A percentile compares a stretch with the other conserved stretches of the same genome.
Evolutionary conservation across 179 eudicot genomes (phyloP).

Genomic region (Silene coronaria): DNA sequence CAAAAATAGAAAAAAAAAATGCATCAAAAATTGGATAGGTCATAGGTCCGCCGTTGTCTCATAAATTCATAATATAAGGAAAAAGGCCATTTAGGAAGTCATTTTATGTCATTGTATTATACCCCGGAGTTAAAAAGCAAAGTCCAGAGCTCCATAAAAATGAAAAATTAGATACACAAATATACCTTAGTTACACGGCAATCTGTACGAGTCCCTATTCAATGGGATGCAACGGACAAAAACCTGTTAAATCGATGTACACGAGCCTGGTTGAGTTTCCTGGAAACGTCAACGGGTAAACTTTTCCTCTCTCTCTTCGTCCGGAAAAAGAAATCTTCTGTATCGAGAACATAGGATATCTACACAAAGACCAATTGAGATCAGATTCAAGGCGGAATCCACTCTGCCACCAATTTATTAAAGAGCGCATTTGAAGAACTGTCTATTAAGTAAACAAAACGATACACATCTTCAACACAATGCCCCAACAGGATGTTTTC

Average conservation of each 20-base stretch:
- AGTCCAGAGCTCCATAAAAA: neutral
- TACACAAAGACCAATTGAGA: constrained; percentile 28
- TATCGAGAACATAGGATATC: constrained; percentile 87
- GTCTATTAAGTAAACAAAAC: neutral
- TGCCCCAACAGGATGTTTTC: no score
- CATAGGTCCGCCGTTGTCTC: no score
- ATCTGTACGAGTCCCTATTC: constrained; percentile 7
- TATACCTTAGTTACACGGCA: constrained; percentile 22
- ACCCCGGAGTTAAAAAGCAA: neutral
- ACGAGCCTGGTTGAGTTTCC: constrained; percentile 31
- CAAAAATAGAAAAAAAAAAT: no score
- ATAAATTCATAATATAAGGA: neutral
- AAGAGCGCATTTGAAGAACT: neutral
- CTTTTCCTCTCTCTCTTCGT: constrained; percentile 35
- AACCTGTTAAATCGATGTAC: constrained; percentile 49
- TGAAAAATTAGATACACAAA: neutral
- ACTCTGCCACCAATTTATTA: neutral
- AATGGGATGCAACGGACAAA: constrained; percentile 31
- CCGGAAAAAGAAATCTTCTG: constrained; percentile 76
- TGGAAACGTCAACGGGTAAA: constrained; percentile 24
- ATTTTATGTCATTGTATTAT: neutral
- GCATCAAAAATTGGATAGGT: no score
- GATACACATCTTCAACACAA: neutral
- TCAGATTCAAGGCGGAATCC: constrained; percentile 15
- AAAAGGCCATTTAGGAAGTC: neutral